Evolutionary conservation across 225 moss, liverwort and hornwort genomes (phyloP), one percentile per base, ranked within the genome.

Genomic region (Ulota crispa): DNA sequence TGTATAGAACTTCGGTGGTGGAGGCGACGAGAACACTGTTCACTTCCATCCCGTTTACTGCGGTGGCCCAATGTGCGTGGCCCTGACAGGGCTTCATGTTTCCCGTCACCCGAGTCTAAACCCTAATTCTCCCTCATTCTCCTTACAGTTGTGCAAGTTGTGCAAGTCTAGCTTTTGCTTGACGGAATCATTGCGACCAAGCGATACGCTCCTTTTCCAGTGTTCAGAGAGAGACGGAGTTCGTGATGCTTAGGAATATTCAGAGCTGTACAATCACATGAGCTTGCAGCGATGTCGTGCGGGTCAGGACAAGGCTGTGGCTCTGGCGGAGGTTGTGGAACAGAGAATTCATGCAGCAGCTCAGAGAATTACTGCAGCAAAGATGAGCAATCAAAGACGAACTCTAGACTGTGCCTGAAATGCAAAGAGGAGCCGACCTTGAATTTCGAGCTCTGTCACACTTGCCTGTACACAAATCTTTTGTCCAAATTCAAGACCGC

Each of bases 401-500:
- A 9, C 28, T 31, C 75, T 24, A 77, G 78, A 67, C 60, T 83
- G 23, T 99, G 99, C 86, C 43, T 72, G 42, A 99, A 94, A 79
- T 99, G 99, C 89, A 93, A 88, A 83, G 89, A 88, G 60, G 81
- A 78, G 3, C 56, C 70, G 21, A 86, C 88, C 0, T 67, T 82
- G 32, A 81, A 86, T 43, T 89, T 87, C 42, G 87, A 85, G 11
- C 68, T 93, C 36, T 96, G 99, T 39, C 42, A 71, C 16, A 69
- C 55, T 10, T 99, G 99, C 70, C 80, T 94, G 23, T 91, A 92
- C 74, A 84, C 80, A 6, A 91, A 83, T 64, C 85, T 99, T 37
- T 47, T 99, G 24, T 90, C 94, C 60, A 99, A 96, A 63, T 96
- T 99, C 85, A 99, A 96, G 88, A 93, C 94, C 0, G 94, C 99